These are phyloP conservation scores for Desmodesmus armatus DNA, from an alignment of 139 green algal genomes.

Conservation along the genomic window DNA sequence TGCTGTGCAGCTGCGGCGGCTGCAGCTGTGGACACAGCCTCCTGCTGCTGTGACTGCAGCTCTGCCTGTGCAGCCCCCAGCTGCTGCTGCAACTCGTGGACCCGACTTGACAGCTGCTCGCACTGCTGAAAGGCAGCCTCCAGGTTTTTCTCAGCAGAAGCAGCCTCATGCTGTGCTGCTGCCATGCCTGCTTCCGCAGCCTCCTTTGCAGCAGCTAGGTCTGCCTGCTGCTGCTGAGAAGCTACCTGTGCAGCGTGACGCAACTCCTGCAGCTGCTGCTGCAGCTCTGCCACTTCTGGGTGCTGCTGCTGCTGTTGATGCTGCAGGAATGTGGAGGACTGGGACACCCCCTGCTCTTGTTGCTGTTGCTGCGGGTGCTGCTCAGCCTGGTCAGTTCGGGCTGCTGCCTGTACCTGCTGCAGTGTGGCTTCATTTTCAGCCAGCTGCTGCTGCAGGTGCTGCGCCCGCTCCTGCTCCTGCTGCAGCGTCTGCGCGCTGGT, in stretches of 20 bases:
- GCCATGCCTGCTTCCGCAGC: not conserved
- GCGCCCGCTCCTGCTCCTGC: not conserved
- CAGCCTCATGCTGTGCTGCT: conserved; percentile 4
- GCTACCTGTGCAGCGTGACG: not conserved
- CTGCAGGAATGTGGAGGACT: too few species aligned
- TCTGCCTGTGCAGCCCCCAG: not conserved
- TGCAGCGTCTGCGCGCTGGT: not conserved
- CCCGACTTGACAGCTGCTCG: not conserved
- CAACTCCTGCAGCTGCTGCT: conserved; percentile 7
- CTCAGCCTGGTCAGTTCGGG: too few species aligned
- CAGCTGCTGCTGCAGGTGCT: conserved; percentile 2
- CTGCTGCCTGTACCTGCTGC: too few species aligned
- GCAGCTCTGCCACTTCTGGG: not conserved
- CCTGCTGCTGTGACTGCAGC: not conserved
- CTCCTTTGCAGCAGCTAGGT: conserved; percentile 2
- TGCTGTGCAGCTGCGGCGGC: not conserved
- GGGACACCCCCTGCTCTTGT: too few species aligned
- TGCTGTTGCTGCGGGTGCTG: too few species aligned
- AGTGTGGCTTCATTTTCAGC: not conserved
- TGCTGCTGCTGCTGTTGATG: conserved; percentile 7
- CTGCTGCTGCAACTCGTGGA: conserved; percentile 15
- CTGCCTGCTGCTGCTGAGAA: conserved; percentile 24
- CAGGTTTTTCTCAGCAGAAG: not conserved
- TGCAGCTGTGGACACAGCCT: not conserved
- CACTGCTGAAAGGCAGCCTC: not conserved